Conservation (phyloP, 306 rosid species). For the Medicago truncatula region DNA sequence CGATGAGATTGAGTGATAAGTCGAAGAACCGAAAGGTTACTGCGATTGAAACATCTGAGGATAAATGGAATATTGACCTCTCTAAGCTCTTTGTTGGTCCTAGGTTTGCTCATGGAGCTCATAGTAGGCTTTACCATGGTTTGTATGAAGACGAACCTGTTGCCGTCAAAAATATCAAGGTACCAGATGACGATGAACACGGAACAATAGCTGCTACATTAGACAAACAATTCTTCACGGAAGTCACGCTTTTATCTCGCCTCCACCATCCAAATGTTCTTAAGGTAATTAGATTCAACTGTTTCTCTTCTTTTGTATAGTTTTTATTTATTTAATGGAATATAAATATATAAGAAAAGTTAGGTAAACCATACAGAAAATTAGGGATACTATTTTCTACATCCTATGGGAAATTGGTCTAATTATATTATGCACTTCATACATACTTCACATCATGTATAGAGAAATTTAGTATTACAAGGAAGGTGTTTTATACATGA, state of each 20-base stretch:
- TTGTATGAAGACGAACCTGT: constrained; percentile 77
- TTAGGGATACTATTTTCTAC: too few species aligned
- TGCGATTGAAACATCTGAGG: constrained; percentile 75
- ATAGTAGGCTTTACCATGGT: constrained; percentile 94
- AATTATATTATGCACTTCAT: constrained; percentile 49
- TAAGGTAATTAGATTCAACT: constrained; percentile 60
- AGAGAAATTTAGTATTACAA: background rate
- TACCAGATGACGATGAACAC: constrained; percentile 81
- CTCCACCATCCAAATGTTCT: constrained; percentile 79
- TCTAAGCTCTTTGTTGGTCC: constrained; percentile 80
- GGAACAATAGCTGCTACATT: constrained; percentile 69
- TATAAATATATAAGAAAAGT: background rate
- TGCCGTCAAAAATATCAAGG: constrained; percentile 82
- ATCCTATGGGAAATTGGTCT: too few species aligned
- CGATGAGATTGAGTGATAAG: constrained; percentile 54
- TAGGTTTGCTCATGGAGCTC: constrained; percentile 93
- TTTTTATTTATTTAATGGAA: background rate
- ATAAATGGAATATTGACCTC: constrained; percentile 82
- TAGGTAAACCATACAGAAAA: too few species aligned
- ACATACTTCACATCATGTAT: constrained; percentile 33
- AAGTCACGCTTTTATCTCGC: constrained; percentile 81
- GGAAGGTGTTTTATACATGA: constrained; percentile 24
- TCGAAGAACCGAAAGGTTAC: constrained; percentile 64
- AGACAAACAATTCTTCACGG: constrained; percentile 81
- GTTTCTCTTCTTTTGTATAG: constrained; percentile 2